phyloP scores from a whole-genome alignment of 495 filamentous ascomycete species.

The Aspergillus taichungensis region DNA sequence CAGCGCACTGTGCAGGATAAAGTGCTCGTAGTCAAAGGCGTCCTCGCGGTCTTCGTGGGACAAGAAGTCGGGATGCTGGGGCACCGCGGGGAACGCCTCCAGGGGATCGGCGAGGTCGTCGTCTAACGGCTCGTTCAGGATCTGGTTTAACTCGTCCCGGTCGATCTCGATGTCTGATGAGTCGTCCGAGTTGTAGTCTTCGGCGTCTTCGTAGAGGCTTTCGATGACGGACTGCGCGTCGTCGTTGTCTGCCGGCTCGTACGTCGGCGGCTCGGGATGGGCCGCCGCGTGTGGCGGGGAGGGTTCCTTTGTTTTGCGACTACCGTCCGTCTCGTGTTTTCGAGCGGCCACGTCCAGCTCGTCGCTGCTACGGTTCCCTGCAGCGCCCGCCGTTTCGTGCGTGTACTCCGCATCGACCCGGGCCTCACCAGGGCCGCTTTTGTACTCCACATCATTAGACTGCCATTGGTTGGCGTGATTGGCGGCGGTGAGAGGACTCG shows the following conservation, averaged over 20 bases:
- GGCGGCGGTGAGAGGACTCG: slow-evolving; percentile 75
- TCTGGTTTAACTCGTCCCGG: slow-evolving; percentile 37
- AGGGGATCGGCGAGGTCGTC: slow-evolving; percentile 24
- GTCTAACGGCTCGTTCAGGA: slow-evolving; percentile 35
- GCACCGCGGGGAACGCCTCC: slow-evolving; percentile 16
- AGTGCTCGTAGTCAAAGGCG: slow-evolving; percentile 95
- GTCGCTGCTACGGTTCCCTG: slow-evolving; percentile 19
- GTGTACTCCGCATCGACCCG: slow-evolving; percentile 29
- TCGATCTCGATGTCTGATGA: slow-evolving; percentile 43
- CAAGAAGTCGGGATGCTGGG: slow-evolving; percentile 20
- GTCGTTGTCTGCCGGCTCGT: slow-evolving; percentile 11
- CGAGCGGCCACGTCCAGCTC: slow-evolving; percentile 1
- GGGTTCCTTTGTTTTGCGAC: slow-evolving; percentile 2
- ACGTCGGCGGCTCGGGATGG: slow-evolving; percentile 1
- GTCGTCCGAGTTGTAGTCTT: slow-evolving; percentile 22
- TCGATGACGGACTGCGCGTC: slow-evolving; percentile 34
- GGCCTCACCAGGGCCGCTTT: slow-evolving; percentile 13
- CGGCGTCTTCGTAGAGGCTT: slow-evolving; percentile 54
- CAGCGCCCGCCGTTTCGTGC: slow-evolving; percentile 15
- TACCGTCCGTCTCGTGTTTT: background rate
- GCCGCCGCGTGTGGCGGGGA: background rate
- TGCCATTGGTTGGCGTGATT: slow-evolving; percentile 72
- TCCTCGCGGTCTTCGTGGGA: slow-evolving; percentile 92
- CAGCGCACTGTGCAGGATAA: slow-evolving; percentile 85
- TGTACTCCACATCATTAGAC: slow-evolving; percentile 41